Evolutionary conservation across 2,329 filamentous ascomycete genomes (phyloP).

Genomic region (Fusarium vanettenii): DNA sequence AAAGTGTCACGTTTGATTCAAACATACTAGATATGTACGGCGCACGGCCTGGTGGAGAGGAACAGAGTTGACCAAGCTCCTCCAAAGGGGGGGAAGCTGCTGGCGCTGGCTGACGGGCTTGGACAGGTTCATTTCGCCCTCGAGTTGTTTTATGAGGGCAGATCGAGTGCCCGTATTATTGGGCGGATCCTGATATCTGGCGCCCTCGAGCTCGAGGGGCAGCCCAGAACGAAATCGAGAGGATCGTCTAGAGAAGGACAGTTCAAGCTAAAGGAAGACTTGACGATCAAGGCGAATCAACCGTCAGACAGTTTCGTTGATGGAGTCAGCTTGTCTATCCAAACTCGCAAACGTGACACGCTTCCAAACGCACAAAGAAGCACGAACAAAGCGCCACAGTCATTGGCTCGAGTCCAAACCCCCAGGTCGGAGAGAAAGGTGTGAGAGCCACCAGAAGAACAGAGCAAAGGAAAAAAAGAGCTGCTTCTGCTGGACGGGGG

Average conservation of each 20-base stretch:
- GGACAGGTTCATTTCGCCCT: slow-evolving; percentile 13
- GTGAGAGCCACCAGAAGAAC: not conserved
- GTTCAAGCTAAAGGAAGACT: not conserved
- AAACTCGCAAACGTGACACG: slow-evolving; percentile 28
- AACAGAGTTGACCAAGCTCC: slow-evolving; percentile 10
- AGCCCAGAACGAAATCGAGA: not conserved
- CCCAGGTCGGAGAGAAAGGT: slow-evolving; percentile 14
- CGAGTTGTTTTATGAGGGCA: not conserved
- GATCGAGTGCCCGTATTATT: not conserved
- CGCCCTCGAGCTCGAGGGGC: not conserved
- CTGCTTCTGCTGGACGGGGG: slow-evolving; percentile 1
- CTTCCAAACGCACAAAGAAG: slow-evolving; percentile 21
- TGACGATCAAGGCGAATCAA: not conserved
- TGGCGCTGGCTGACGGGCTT: not conserved
- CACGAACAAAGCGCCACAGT: slow-evolving; percentile 15
- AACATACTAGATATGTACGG: not conserved
- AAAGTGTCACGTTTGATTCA: slow-evolving; percentile 22
- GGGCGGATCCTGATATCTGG: not conserved
- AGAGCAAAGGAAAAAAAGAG: not conserved
- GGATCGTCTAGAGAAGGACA: not conserved
- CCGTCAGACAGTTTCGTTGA: not conserved
- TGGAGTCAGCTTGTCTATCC: slow-evolving; percentile 5
- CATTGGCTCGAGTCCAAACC: slow-evolving; percentile 23
- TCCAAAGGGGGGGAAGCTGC: not conserved
- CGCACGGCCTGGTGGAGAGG: slow-evolving; percentile 26